Base-by-base conservation (phyloP, 192 early-diverging fungal genomes). In the Podila epicladia region DNA sequence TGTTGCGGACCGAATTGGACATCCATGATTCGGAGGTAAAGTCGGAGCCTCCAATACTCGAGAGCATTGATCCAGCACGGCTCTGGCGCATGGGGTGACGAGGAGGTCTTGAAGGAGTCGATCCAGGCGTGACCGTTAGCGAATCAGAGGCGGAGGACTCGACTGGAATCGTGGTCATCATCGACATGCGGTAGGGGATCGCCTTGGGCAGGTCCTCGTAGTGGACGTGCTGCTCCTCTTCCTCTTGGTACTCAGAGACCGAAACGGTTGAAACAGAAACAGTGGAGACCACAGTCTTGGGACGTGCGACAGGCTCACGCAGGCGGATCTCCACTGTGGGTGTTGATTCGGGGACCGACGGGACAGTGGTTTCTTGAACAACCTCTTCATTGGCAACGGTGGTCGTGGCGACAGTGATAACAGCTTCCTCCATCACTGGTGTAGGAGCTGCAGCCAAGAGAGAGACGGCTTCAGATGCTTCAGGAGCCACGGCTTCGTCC, bases 1-100 rank as follows among this genome's bases (percentile, higher is more conserved):
- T 80, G 37, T 80, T 67, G 17, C 77, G 66, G 33, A 59, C 65
- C 0, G 77, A 80, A 28, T 49, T 58, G 5, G 77, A 73, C 22
- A 58, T 53, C 77, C 77, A 80, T n/a, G 77, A 73, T 19, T 80
- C 77, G 5, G 64, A 57, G 13, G 77, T 80, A 33, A 80, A 53
- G 32, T 73, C 77, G 19, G 70, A 72, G 48, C 63, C 62, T 49
- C 74, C 74, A 49, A 77, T 51, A 50, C 71, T 80, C 22, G 53
- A 55, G 28, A 80, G 45, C 41, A 80, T 69, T 1, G 77, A 80
- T 28, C 71, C 77, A 3, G 69, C 71, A 22, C 77, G 77, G 32
- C 77, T 80, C 51, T 61, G 65, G 20, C 77, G 60, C 77, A 80
- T 80, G 28, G 77, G 77, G 35, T 80, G 71, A 11, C 77, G 70